phyloP scores from a whole-genome alignment of 176 grass and related monocot species.

The Ananas comosus region DNA sequence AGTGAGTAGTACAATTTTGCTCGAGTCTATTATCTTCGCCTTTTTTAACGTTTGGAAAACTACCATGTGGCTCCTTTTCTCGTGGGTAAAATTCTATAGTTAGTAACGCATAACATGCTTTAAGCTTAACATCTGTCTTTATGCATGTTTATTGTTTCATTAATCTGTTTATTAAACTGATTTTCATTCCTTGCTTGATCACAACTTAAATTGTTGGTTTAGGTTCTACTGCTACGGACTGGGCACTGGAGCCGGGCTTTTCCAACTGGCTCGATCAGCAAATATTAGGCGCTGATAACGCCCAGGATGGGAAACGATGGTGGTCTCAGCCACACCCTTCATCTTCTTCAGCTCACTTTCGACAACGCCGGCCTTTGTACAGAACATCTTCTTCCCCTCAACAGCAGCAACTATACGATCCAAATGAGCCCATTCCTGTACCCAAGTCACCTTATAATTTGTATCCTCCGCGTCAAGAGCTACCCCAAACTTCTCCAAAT shows the following conservation, averaged over 20 bases:
- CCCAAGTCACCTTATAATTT: slow-evolving; percentile 41
- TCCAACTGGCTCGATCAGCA: slow-evolving; percentile 39
- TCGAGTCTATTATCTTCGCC: slow-evolving; percentile 11
- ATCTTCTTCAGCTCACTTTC: slow-evolving; percentile 20
- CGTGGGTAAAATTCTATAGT: too few relatives aligned
- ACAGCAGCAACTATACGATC: slow-evolving; percentile 30
- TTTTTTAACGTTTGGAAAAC: slow-evolving; percentile 14
- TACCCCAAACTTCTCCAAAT: slow-evolving; percentile 35
- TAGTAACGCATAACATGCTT: too few relatives aligned
- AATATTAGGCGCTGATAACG: slow-evolving; percentile 38
- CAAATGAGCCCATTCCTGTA: slow-evolving; percentile 35
- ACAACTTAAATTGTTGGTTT: background rate
- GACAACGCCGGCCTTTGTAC: slow-evolving; percentile 23
- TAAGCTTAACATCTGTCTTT: too few relatives aligned
- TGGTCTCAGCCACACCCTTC: slow-evolving; percentile 37
- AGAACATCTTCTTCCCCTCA: slow-evolving; percentile 50
- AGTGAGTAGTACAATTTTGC: slow-evolving; percentile 23
- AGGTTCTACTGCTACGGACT: slow-evolving; percentile 45
- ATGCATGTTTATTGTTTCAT: background rate
- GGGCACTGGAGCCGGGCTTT: slow-evolving; percentile 35
- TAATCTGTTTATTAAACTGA: slow-evolving; percentile 20
- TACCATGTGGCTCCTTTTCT: too few relatives aligned
- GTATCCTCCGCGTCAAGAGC: slow-evolving; percentile 28
- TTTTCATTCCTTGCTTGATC: background rate
- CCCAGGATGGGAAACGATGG: slow-evolving; percentile 31